phyloP scores from a whole-genome alignment of 1,139 yeast genomes.

The Yamadazyma blattariae region DNA sequence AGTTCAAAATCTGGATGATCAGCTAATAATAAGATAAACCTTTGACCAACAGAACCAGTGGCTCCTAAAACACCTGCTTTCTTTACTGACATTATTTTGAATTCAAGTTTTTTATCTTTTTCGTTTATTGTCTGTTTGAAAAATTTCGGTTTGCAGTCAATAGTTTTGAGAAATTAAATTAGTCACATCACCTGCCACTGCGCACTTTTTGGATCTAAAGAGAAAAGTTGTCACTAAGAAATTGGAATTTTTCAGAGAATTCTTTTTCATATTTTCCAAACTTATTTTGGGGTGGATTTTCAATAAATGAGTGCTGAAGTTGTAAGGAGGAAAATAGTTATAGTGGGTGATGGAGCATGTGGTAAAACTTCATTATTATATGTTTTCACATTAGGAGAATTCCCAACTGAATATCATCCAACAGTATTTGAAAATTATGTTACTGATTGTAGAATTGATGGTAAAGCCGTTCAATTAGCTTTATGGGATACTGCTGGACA shows the following conservation, averaged over 20 bases:
- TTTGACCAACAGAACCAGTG: slow-evolving; percentile 97
- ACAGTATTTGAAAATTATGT: slow-evolving; percentile 95
- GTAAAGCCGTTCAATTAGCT: slow-evolving; percentile 84
- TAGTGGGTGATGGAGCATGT: slow-evolving; percentile 95
- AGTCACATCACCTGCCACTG: background rate
- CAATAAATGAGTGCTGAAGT: slow-evolving; percentile 8
- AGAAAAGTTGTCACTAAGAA: too few relatives aligned
- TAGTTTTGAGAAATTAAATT: too few relatives aligned
- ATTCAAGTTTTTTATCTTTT: too few relatives aligned
- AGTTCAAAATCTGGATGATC: slow-evolving; percentile 89
- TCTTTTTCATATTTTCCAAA: too few relatives aligned
- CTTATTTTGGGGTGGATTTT: too few relatives aligned
- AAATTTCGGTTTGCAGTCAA: too few relatives aligned
- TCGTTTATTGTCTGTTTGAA: too few relatives aligned
- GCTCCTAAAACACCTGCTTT: slow-evolving; percentile 94
- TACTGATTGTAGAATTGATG: slow-evolving; percentile 89
- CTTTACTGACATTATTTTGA: slow-evolving; percentile 18
- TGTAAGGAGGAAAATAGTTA: slow-evolving; percentile 75
- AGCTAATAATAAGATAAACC: slow-evolving; percentile 81
- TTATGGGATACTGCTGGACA: slow-evolving; percentile 98
- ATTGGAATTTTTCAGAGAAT: too few relatives aligned
- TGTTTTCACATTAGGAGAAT: slow-evolving; percentile 87
- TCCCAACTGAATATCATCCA: slow-evolving; percentile 83
- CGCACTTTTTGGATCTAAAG: too few relatives aligned
- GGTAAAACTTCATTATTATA: slow-evolving; percentile 91